Percentiles rank a stretch among this genome's conserved stretches.
phyloP scores from a whole-genome alignment of 2,329 filamentous ascomycete genomes.

The Alternaria brassicae region DNA sequence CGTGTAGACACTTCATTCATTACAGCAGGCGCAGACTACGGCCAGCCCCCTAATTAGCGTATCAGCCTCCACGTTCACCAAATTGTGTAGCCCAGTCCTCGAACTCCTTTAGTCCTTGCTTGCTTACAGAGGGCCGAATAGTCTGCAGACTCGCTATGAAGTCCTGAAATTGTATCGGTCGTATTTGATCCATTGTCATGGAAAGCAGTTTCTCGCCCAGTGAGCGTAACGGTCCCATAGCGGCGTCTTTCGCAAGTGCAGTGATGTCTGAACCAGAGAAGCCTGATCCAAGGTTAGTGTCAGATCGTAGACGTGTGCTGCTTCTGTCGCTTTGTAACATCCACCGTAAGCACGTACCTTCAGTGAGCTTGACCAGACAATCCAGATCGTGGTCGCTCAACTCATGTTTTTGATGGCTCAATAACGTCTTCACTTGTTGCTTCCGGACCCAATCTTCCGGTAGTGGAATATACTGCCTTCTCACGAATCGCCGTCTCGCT shows the following conservation, averaged over 20 bases:
- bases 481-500: constrained; percentile 85
- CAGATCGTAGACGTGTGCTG: background rate
- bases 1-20: background rate
- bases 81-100: constrained; percentile 95
- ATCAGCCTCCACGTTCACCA: constrained; percentile 83
- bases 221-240: constrained; percentile 92
- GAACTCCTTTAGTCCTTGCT: constrained; percentile 82
- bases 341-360: constrained; percentile 66
- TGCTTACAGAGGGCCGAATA: constrained; percentile 89
- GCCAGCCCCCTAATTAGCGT: background rate
- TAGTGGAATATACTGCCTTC: constrained; percentile 93
- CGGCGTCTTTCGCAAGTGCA: constrained; percentile 93
- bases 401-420: constrained; percentile 87
- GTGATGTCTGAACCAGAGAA: constrained; percentile 98
- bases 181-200: constrained; percentile 93
- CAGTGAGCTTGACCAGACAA: constrained; percentile 77
- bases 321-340: background rate
- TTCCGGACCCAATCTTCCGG: constrained; percentile 84
- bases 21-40: background rate
- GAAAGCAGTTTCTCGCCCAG: constrained; percentile 87
- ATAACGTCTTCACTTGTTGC: constrained; percentile 76
- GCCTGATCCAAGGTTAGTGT: constrained; percentile 60
- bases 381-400: constrained; percentile 75
- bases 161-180: constrained; percentile 81
- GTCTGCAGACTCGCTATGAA: constrained; percentile 83